Evolutionary conservation across 768 basidiomycete genomes (phyloP).

Genomic region (Lentinula sp.): DNA sequence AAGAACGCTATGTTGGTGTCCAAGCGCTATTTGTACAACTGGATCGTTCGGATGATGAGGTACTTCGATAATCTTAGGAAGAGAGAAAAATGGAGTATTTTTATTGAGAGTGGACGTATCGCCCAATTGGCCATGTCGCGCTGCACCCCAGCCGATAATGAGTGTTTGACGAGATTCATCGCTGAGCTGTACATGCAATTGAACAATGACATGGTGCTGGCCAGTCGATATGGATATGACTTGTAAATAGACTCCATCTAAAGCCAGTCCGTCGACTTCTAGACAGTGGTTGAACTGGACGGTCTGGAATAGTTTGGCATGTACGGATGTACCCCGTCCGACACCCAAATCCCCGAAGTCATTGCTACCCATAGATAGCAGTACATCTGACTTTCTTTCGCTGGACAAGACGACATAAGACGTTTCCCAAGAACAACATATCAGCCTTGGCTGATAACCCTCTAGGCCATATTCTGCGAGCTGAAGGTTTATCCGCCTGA

Average conservation of each 20-base stretch:
- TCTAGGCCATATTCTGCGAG: slow-evolving; percentile 26
- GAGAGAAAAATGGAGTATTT: slow-evolving; percentile 21
- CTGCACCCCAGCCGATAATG: slow-evolving; percentile 77
- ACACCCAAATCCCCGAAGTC: slow-evolving; percentile 80
- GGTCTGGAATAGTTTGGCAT: slow-evolving; percentile 24
- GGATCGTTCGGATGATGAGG: slow-evolving; percentile 19
- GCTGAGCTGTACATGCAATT: slow-evolving; percentile 23
- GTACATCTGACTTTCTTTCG: slow-evolving; percentile 34
- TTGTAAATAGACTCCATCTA: slow-evolving; percentile 17
- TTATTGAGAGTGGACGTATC: slow-evolving; percentile 13
- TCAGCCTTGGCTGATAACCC: slow-evolving; percentile 37
- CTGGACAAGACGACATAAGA: slow-evolving; percentile 61
- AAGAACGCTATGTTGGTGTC: slow-evolving; percentile 39
- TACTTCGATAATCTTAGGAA: slow-evolving; percentile 23
- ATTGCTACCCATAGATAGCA: slow-evolving; percentile 79
- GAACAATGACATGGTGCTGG: slow-evolving; percentile 64
- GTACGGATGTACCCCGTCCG: slow-evolving; percentile 22
- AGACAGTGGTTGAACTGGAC: slow-evolving; percentile 36
- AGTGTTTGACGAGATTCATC: slow-evolving; percentile 15
- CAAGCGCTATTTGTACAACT: slow-evolving; percentile 29
- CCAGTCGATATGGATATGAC: slow-evolving; percentile 53
- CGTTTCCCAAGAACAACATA: slow-evolving; percentile 82
- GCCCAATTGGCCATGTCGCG: slow-evolving; percentile 83
- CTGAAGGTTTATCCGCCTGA: slow-evolving; percentile 41
- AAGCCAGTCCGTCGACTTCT: slow-evolving; percentile 15